Conservation (phyloP, 352 stramenopile genomes). For the Hyphochytrium catenoides region DNA sequence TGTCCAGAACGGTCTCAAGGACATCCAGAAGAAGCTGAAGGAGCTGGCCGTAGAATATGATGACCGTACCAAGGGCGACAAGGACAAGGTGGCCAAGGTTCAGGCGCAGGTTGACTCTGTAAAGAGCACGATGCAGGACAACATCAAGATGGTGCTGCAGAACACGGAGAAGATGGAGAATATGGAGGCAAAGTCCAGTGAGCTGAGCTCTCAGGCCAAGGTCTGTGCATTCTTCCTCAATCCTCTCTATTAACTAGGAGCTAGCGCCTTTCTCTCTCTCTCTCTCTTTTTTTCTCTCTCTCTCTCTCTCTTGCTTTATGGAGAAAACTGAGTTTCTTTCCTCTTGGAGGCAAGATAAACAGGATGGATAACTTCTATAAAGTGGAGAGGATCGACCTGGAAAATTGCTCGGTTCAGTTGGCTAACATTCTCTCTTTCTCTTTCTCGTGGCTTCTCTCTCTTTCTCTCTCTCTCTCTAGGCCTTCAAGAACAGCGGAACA, state of each 20-base stretch:
- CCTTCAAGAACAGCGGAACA: conserved; percentile 50
- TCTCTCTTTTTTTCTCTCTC: neutral
- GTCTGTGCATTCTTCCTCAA: neutral
- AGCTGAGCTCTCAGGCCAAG: conserved; percentile 58
- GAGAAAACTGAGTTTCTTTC: no score
- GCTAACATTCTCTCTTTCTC: neutral
- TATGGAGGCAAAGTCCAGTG: conserved; percentile 58
- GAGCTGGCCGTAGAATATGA: conserved; percentile 40
- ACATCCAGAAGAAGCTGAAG: conserved; percentile 30
- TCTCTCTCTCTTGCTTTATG: neutral
- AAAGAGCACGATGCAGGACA: conserved; percentile 60
- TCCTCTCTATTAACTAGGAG: no score
- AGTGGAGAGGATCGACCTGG: no score
- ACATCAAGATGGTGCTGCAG: conserved; percentile 53
- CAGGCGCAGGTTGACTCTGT: conserved; percentile 49
- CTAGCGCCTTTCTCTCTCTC: neutral
- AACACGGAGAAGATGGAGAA: conserved; percentile 68
- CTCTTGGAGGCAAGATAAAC: no score
- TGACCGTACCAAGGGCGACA: conserved; percentile 55
- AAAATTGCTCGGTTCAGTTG: no score
- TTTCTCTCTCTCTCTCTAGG: conserved; percentile 3
- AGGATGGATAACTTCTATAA: no score
- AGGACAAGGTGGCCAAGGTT: conserved; percentile 57
- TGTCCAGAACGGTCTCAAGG: conserved; percentile 28
- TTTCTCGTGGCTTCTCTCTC: neutral